A percentile compares a stretch with the other conserved stretches of the same genome.
Conservation (phyloP, 257 asterid species). For the Scutellaria minor region DNA sequence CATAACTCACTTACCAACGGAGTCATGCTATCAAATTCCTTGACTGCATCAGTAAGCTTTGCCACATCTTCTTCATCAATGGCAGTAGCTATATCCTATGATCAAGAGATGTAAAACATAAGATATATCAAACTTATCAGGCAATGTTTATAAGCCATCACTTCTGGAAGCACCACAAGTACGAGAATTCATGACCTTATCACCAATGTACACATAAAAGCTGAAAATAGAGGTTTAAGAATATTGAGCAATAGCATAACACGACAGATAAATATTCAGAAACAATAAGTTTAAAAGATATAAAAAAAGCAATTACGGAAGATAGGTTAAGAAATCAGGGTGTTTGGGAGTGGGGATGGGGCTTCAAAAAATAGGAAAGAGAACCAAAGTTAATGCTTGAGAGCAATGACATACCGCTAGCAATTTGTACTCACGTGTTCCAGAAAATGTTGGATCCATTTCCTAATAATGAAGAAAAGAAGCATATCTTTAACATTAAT, state of each 20-base stretch:
- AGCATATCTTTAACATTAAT: constrained; percentile 16
- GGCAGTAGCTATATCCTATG: constrained; percentile 56
- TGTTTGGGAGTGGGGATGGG: too few species aligned
- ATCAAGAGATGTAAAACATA: constrained; percentile 28
- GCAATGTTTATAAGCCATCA: constrained; percentile 7
- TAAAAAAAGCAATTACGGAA: neutral
- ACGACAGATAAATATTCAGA: neutral
- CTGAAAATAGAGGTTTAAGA: neutral
- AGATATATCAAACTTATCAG: constrained; percentile 2
- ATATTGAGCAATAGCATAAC: constrained; percentile 1
- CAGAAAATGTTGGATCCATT: constrained; percentile 65
- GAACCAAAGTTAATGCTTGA: neutral
- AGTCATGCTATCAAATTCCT: constrained; percentile 65
- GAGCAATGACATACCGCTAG: constrained; percentile 49
- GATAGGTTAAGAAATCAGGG: neutral
- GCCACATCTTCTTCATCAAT: constrained; percentile 63
- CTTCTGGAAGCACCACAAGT: constrained; percentile 5
- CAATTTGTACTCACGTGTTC: constrained; percentile 65
- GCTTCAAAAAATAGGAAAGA: too few species aligned
- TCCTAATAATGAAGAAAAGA: constrained; percentile 44
- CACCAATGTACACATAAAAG: constrained; percentile 4
- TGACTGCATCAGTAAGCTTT: constrained; percentile 58
- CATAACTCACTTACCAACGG: constrained; percentile 47
- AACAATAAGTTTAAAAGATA: neutral
- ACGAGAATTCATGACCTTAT: constrained; percentile 17